Conservation (phyloP, 192 early-diverging fungal genomes). For the Coemansia sp. region DNA sequence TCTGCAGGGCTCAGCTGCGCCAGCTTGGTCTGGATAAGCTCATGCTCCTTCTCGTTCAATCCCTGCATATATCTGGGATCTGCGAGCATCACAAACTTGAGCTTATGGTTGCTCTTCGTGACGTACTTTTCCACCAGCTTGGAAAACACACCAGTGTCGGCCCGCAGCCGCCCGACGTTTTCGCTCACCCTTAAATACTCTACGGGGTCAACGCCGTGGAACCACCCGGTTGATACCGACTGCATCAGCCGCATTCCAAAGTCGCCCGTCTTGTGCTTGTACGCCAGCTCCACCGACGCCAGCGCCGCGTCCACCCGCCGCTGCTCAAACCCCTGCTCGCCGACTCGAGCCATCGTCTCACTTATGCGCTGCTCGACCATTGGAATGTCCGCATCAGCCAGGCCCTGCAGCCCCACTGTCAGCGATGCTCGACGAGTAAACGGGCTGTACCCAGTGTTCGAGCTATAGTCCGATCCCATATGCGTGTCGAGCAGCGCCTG, state of each 20-base stretch:
- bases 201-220: slow-evolving; percentile 83
- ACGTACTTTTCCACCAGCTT: slow-evolving; percentile 73
- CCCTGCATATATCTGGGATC: slow-evolving; percentile 62
- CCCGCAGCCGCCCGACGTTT: slow-evolving; percentile 69
- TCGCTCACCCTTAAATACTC: slow-evolving; percentile 80
- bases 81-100: slow-evolving; percentile 84
- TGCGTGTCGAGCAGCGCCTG: slow-evolving; percentile 88
- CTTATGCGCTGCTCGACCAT: slow-evolving; percentile 67
- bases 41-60: slow-evolving; percentile 64
- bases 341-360: slow-evolving; percentile 66
- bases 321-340: slow-evolving; percentile 74
- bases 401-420: slow-evolving; percentile 88
- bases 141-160: slow-evolving; percentile 73
- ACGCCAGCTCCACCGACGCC: slow-evolving; percentile 84
- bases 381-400: slow-evolving; percentile 63
- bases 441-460: slow-evolving; percentile 87
- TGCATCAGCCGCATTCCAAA: slow-evolving; percentile 87
- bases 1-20: slow-evolving; percentile 61
- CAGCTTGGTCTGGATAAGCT: slow-evolving; percentile 64
- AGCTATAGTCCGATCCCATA: slow-evolving; percentile 85
- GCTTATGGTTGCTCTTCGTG: slow-evolving; percentile 72
- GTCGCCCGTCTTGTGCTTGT: slow-evolving; percentile 84
- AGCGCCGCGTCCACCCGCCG: slow-evolving; percentile 79
- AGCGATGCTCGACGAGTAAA: slow-evolving; percentile 61
- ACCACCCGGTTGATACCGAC: slow-evolving; percentile 75